A percentile compares a stretch with the other conserved stretches of the same genome.
phyloP scores from a whole-genome alignment of 495 filamentous ascomycete species.

The Trichoderma orchidacearum region DNA sequence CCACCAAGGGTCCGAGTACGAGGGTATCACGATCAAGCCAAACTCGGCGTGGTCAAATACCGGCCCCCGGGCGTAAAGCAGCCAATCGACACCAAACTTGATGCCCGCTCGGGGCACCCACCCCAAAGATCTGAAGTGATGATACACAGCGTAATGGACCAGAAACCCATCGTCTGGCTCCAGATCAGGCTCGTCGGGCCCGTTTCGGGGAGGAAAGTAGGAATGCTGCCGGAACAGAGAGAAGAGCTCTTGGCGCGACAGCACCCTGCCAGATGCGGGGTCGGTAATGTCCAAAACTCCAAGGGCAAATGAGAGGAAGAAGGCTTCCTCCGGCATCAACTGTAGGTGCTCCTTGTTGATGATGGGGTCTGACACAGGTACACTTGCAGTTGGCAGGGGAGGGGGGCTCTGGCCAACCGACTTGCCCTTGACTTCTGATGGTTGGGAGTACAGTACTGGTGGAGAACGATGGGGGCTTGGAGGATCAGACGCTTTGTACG shows the following conservation, averaged over 20 bases:
- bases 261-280: constrained; percentile 30
- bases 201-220: constrained; percentile 46
- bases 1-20: constrained; percentile 71
- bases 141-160: constrained; percentile 75
- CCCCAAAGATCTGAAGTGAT: constrained; percentile 91
- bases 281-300: constrained; percentile 60
- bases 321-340: constrained; percentile 76
- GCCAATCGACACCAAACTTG: constrained; percentile 89
- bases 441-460: not conserved
- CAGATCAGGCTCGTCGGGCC: constrained; percentile 15
- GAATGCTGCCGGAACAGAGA: constrained; percentile 52
- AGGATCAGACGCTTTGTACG: constrained; percentile 35
- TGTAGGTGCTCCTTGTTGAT: constrained; percentile 83
- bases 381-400: not conserved
- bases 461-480: constrained; percentile 17
- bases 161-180: constrained; percentile 73
- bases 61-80: constrained; percentile 89
- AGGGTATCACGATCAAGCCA: constrained; percentile 68
- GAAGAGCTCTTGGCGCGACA: constrained; percentile 42
- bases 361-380: constrained; percentile 20
- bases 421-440: not conserved
- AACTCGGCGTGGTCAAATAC: constrained; percentile 93
- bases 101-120: constrained; percentile 92
- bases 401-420: not conserved
- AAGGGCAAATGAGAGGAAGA: constrained; percentile 76